phyloP scores from a whole-genome alignment of 108 stramenopile genomes.

The Asterionellopsis glacialis region DNA sequence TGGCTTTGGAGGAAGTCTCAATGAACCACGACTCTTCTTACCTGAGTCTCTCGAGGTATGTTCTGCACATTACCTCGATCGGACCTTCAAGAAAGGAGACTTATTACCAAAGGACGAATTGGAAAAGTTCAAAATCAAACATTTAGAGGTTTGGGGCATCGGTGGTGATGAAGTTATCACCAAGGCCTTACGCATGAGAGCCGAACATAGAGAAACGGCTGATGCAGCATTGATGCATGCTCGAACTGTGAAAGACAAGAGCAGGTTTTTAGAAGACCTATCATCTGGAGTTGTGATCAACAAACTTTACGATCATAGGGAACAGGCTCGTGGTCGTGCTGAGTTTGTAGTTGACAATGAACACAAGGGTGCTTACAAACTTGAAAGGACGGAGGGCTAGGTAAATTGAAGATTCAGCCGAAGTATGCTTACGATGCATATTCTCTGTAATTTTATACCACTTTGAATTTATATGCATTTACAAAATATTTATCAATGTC shows the following conservation, averaged over 20 bases:
- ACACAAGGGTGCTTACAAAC: conserved; percentile 2
- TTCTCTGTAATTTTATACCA: too few species aligned
- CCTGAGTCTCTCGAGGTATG: conserved; percentile 68
- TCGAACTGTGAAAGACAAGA: conserved; percentile 71
- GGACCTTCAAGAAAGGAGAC: conserved; percentile 70
- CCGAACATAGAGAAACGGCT: conserved; percentile 40
- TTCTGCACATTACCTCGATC: conserved; percentile 46
- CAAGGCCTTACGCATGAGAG: conserved; percentile 50
- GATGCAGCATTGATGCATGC: conserved; percentile 53
- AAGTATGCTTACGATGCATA: too few species aligned
- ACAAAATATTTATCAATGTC: too few species aligned
- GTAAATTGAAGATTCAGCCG: too few species aligned
- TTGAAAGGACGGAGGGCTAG: neutral
- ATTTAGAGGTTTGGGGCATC: conserved; percentile 79
- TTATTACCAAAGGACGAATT: conserved; percentile 32
- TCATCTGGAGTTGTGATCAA: conserved; percentile 64
- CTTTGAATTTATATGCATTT: too few species aligned
- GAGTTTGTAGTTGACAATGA: conserved; percentile 23
- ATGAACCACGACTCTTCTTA: conserved; percentile 66
- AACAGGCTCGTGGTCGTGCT: conserved; percentile 57
- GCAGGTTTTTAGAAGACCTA: conserved; percentile 75
- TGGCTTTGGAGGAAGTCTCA: conserved; percentile 74
- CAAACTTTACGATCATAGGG: conserved; percentile 70
- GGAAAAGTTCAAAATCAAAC: conserved; percentile 54
- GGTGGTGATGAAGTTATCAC: conserved; percentile 62